Evolutionary conservation across 179 eudicot species (phyloP).

Genomic region (Nepenthes alata): DNA sequence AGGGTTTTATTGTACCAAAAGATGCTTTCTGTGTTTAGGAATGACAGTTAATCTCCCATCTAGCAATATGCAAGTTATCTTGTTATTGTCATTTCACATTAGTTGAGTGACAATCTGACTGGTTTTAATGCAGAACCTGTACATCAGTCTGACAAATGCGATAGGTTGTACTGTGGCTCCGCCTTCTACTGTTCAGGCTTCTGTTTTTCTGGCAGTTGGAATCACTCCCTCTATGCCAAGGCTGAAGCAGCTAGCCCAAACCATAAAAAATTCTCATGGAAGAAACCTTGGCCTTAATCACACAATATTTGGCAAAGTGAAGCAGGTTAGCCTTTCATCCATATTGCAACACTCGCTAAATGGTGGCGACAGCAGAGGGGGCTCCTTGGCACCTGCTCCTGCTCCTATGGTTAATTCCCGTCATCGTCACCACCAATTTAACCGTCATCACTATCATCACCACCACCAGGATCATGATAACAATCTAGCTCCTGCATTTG

Average conservation of each 20-base stretch:
- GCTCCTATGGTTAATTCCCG: conserved; percentile 45
- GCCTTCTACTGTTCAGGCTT: conserved; percentile 63
- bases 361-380: conserved; percentile 21
- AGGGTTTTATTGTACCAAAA: too few relatives aligned
- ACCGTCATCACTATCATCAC: conserved; percentile 47
- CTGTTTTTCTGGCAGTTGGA: conserved; percentile 61
- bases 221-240: conserved; percentile 49
- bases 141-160: conserved; percentile 58
- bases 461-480: conserved; percentile 12
- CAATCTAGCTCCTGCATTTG: conserved; percentile 29
- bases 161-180: conserved; percentile 77
- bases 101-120: too few relatives aligned
- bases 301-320: conserved; percentile 81
- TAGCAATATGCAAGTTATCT: too few relatives aligned
- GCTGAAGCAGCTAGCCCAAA: conserved; percentile 78
- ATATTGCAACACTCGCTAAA: conserved; percentile 47
- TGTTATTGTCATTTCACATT: too few relatives aligned
- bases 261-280: conserved; percentile 56
- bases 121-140: conserved; percentile 58
- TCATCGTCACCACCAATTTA: conserved; percentile 59
- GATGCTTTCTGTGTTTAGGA: too few relatives aligned
- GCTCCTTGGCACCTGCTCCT: conserved; percentile 52
- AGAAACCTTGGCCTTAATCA: conserved; percentile 87
- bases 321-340: conserved; percentile 85
- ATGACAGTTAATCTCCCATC: too few relatives aligned